Conservation (phyloP, 139 green algal species). For the Asterochloris sp. region DNA sequence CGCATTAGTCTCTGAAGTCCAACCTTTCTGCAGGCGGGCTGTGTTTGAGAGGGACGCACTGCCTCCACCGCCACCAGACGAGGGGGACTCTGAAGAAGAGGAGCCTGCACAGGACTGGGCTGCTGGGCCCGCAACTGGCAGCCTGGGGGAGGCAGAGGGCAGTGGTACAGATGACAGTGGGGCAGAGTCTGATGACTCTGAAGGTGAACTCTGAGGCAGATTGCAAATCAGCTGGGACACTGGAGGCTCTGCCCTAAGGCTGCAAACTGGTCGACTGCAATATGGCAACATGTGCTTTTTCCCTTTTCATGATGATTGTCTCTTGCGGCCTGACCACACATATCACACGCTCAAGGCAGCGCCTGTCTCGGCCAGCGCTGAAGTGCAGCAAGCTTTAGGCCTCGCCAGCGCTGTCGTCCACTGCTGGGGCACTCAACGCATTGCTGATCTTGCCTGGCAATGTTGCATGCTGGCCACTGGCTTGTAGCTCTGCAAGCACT, state of each 20-base stretch:
- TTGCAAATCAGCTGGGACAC: background rate
- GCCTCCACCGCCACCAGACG: background rate
- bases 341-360: background rate
- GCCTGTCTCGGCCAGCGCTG: background rate
- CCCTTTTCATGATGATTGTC: background rate
- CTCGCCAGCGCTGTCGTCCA: too few relatives aligned
- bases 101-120: background rate
- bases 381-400: background rate
- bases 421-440: too few relatives aligned
- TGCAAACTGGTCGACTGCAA: background rate
- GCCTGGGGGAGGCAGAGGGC: background rate
- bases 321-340: background rate
- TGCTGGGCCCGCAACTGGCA: conserved; percentile 6
- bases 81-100: background rate
- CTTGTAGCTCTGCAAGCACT: too few relatives aligned
- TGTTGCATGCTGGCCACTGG: too few relatives aligned
- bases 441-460: too few relatives aligned
- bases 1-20: too few relatives aligned
- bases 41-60: conserved; percentile 2
- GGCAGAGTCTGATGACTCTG: conserved; percentile 14
- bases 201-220: background rate
- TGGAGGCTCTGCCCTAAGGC: background rate
- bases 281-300: background rate
- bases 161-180: conserved; percentile 10
- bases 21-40: too few relatives aligned